Percentiles rank a stretch among this genome's conserved stretches.
Conservation (phyloP, 441 rosid genomes). For the Gossypium lobatum region DNA sequence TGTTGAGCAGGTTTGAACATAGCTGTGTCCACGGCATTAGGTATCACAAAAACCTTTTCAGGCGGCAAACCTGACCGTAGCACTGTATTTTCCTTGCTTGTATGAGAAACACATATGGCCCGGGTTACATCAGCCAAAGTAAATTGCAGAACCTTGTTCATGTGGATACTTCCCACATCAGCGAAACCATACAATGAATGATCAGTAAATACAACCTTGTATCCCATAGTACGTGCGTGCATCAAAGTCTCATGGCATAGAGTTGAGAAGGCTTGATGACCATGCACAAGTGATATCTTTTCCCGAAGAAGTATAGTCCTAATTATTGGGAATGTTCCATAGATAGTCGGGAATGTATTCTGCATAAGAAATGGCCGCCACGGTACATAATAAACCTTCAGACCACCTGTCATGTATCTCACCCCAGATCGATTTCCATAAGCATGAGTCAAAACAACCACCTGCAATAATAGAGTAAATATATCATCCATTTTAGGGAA, state of each 20-base stretch:
- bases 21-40: conserved; percentile 97
- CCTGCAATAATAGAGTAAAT: conserved; percentile 39
- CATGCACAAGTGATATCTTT: conserved; percentile 78
- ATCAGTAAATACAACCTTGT: conserved; percentile 86
- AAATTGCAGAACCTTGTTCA: conserved; percentile 93
- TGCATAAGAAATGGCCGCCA: conserved; percentile 81
- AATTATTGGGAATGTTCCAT: conserved; percentile 67
- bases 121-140: conserved; percentile 92
- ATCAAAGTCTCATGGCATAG: conserved; percentile 96
- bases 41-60: conserved; percentile 78
- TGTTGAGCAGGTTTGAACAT: conserved; percentile 80
- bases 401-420: conserved; percentile 79
- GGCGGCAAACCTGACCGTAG: conserved; percentile 81
- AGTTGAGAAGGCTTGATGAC: conserved; percentile 95
- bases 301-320: conserved; percentile 76
- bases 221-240: conserved; percentile 94
- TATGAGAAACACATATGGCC: conserved; percentile 94
- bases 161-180: conserved; percentile 93
- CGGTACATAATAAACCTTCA: conserved; percentile 79
- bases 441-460: conserved; percentile 92
- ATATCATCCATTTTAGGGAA: not conserved
- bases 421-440: conserved; percentile 84
- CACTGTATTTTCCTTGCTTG: conserved; percentile 95
- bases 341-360: conserved; percentile 68
- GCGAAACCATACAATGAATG: conserved; percentile 92